Evolutionary conservation across 148 eudicot species (phyloP), one percentile per base, ranked within the genome.

Genomic region (Heliamphora exappendiculata): DNA sequence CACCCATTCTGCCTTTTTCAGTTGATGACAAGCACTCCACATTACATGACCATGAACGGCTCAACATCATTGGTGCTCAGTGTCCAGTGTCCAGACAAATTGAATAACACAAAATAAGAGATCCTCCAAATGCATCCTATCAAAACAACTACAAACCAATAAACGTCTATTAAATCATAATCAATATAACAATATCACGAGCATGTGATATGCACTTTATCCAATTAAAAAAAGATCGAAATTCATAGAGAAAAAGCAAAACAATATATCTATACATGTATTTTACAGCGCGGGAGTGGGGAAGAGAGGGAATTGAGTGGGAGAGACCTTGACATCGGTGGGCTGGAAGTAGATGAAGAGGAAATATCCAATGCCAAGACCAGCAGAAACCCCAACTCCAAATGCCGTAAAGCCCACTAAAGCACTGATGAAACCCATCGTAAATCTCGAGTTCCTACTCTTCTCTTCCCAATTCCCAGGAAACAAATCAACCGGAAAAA

Each of bases 271-370:
- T 2, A 0, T 20, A 9, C 17, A 20, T 2, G 7, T 20, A 39
- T 19, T 2, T 19, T 11, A n/a, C n/a, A n/a, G n/a, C n/a, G n/a
- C n/a, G n/a, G 7, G 8, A 14, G 7, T 2, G 20, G 26, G 42
- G 37, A 37, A 62, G 72, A 72, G 20, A 5, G 72, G 59, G 44
- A 39, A 29, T 4, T 42, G 57, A 63, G 12, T 44, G 2, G 62
- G 63, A 50, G 16, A 60, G 45, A 93, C 97, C 96, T 89, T 81
- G 26, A 93, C 93, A 85, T 91, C 90, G 62, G 73, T 59, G 67
- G 94, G 81, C 57, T 89, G 92, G 76, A 86, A 88, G 64, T 84
- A 91, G 79, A 93, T 84, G 87, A 93, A 93, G 72, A 87, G 69
- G 67, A 62, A 93, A 70, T 93, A 93, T 0, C 98, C 98, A 78